phyloP scores from a whole-genome alignment of 331 rosid species.

The Rosa hybrid region DNA sequence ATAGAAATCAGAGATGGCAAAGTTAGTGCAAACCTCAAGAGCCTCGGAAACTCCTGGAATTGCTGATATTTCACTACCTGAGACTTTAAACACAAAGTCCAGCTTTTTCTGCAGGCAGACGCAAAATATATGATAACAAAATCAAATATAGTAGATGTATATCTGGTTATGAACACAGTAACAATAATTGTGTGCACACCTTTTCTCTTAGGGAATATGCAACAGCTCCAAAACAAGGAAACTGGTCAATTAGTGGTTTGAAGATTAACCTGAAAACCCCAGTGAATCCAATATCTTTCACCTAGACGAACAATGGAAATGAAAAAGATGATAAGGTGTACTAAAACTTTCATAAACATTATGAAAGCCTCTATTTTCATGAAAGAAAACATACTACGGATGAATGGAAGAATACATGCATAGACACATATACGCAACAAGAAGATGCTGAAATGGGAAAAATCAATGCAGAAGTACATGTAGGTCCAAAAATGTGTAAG shows the following conservation, averaged over 20 bases:
- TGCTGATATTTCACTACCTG: slow-evolving; percentile 80
- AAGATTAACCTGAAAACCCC: slow-evolving; percentile 98
- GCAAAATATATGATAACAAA: slow-evolving; percentile 16
- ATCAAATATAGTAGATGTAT: slow-evolving; percentile 7
- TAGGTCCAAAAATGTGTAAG: neutral
- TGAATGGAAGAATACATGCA: neutral
- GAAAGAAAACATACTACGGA: neutral
- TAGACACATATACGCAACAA: neutral
- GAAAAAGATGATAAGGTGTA: neutral
- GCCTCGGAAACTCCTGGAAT: slow-evolving; percentile 86
- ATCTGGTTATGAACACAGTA: slow-evolving; percentile 1
- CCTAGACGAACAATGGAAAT: slow-evolving; percentile 59
- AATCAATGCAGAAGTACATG: neutral
- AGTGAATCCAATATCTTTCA: slow-evolving; percentile 95
- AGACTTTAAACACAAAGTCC: slow-evolving; percentile 81
- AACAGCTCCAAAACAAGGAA: slow-evolving; percentile 91
- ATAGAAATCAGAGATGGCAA: neutral
- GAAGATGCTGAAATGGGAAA: neutral
- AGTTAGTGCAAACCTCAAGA: slow-evolving; percentile 64
- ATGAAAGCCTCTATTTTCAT: neutral
- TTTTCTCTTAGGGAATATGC: slow-evolving; percentile 77
- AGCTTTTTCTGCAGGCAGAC: slow-evolving; percentile 66
- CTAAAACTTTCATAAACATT: neutral
- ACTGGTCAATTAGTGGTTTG: slow-evolving; percentile 79
- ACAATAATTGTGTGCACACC: slow-evolving; percentile 34